Evolutionary conservation across 305 asterid genomes (phyloP).

Genomic region (Fraxinus platypoda): DNA sequence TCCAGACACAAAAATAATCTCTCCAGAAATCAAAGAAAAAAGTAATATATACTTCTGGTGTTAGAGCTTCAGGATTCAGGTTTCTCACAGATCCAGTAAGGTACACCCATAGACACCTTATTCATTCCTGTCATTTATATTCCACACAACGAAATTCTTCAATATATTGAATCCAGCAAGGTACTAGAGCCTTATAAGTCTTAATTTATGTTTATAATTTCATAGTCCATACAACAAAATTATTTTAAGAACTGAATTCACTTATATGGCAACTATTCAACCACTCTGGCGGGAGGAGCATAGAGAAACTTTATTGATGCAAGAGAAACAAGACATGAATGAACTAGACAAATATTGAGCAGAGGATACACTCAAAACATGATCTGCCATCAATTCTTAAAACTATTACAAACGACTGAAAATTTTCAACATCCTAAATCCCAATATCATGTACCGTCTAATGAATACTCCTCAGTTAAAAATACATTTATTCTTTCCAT

Average conservation of each 20-base stretch:
- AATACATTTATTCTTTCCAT: background rate
- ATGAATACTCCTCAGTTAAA: background rate
- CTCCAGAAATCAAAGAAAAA: background rate
- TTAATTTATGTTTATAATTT: background rate
- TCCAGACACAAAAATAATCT: background rate
- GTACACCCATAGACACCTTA: background rate
- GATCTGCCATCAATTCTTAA: background rate
- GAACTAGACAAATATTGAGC: background rate
- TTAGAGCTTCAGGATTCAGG: background rate
- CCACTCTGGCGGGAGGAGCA: background rate
- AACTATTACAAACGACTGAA: background rate
- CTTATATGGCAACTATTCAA: background rate
- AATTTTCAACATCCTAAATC: background rate
- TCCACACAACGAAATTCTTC: background rate
- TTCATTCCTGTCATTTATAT: background rate
- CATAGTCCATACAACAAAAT: background rate
- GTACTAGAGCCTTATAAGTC: background rate
- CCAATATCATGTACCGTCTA: background rate
- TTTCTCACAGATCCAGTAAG: background rate
- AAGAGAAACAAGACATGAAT: background rate
- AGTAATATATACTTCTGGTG: background rate
- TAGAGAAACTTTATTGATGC: background rate
- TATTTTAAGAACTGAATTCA: background rate
- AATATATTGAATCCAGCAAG: background rate
- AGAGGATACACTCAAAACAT: background rate